Percentiles rank a stretch among this genome's conserved stretches.
These are phyloP conservation scores for Tylopilus sp. DNA, from an alignment of 768 basidiomycete genomes.

Conservation along the genomic window DNA sequence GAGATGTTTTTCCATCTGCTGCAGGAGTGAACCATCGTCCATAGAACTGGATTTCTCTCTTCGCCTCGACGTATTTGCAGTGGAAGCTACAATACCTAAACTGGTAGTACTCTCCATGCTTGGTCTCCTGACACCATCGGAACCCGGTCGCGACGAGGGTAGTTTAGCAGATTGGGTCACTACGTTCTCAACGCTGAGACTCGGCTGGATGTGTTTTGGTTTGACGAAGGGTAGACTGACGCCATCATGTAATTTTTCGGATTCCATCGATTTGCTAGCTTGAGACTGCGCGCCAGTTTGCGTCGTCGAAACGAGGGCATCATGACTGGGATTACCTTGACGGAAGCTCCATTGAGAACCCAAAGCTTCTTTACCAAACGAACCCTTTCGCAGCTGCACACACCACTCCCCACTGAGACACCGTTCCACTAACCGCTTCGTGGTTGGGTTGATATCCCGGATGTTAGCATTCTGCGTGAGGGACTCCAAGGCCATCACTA, in stretches of 20 bases:
- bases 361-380: slow-evolving; percentile 26
- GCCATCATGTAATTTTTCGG: slow-evolving; percentile 19
- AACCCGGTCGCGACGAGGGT: slow-evolving; percentile 31
- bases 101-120: slow-evolving; percentile 38
- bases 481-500: slow-evolving; percentile 77
- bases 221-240: slow-evolving; percentile 26
- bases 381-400: slow-evolving; percentile 54
- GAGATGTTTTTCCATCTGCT: slow-evolving; percentile 15
- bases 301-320: slow-evolving; percentile 37
- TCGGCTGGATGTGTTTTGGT: slow-evolving; percentile 51
- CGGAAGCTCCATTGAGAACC: slow-evolving; percentile 30
- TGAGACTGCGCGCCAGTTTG: slow-evolving; percentile 21
- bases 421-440: slow-evolving; percentile 86
- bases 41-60: slow-evolving; percentile 27
- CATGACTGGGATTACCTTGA: slow-evolving; percentile 43
- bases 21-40: slow-evolving; percentile 24
- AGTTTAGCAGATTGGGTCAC: slow-evolving; percentile 30
- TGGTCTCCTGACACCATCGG: slow-evolving; percentile 38
- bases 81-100: slow-evolving; percentile 28
- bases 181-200: slow-evolving; percentile 65
- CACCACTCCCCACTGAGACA: slow-evolving; percentile 89
- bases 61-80: slow-evolving; percentile 13
- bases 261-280: background rate
- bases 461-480: slow-evolving; percentile 72
- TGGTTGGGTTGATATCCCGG: slow-evolving; percentile 82